These are phyloP conservation scores for Plasmopara viticola DNA, from an alignment of 352 stramenopile genomes.

Conservation along the genomic window DNA sequence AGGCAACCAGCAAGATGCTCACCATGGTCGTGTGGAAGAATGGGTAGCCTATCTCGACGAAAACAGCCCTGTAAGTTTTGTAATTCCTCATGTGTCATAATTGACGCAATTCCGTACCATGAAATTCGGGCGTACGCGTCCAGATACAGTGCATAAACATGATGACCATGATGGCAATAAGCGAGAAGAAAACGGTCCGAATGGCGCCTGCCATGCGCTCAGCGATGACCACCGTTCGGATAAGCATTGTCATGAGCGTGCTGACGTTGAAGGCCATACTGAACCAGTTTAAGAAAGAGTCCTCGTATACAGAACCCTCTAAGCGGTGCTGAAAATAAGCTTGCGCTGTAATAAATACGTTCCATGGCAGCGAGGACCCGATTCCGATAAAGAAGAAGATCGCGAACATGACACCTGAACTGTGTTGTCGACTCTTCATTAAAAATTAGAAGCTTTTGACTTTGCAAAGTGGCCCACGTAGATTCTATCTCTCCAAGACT, in stretches of 20 bases:
- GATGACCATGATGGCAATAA: constrained; percentile 60
- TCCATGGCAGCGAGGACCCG: constrained; percentile 73
- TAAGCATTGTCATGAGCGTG: constrained; percentile 65
- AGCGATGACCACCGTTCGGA: constrained; percentile 54
- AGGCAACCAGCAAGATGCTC: constrained; percentile 65
- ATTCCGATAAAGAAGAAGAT: constrained; percentile 81
- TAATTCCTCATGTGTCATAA: constrained; percentile 11
- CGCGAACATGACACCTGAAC: constrained; percentile 42
- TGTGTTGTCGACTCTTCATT: constrained; percentile 4
- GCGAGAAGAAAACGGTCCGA: constrained; percentile 54
- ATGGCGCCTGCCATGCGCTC: constrained; percentile 56
- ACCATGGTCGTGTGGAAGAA: constrained; percentile 78
- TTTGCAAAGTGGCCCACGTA: too few species aligned
- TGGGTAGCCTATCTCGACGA: constrained; percentile 16
- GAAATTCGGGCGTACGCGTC: constrained; percentile 67
- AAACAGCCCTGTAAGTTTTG: background rate
- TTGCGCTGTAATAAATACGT: constrained; percentile 83
- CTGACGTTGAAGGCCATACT: constrained; percentile 79
- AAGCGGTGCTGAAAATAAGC: constrained; percentile 71
- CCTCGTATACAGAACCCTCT: constrained; percentile 52
- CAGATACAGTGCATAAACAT: constrained; percentile 68
- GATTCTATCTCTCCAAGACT: too few species aligned
- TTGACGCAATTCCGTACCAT: constrained; percentile 24
- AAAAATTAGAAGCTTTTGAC: too few species aligned
- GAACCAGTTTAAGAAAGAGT: constrained; percentile 85